A percentile compares a stretch with the other conserved stretches of the same genome.
phyloP scores from a whole-genome alignment of 1,139 yeast species.

The Casaregolazyma lundiana region DNA sequence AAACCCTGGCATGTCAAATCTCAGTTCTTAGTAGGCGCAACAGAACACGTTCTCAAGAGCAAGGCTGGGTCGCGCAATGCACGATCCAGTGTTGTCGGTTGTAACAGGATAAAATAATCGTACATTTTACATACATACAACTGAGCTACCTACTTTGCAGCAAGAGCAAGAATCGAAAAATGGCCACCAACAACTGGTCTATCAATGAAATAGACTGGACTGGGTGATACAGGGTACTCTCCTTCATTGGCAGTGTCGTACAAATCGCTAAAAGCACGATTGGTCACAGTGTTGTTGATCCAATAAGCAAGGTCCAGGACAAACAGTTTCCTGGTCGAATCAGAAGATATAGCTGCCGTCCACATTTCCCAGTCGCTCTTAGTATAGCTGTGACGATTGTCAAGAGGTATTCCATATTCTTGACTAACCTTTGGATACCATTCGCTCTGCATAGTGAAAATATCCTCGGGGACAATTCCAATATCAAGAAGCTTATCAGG shows the following conservation, averaged over 20 bases:
- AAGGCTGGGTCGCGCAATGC: too few relatives aligned
- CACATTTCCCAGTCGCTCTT: not conserved
- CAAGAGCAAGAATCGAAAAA: not conserved
- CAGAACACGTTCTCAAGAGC: too few relatives aligned
- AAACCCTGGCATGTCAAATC: too few relatives aligned
- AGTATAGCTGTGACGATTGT: not conserved
- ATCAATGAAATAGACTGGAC: not conserved
- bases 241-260: not conserved
- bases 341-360: not conserved
- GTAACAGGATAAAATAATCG: too few relatives aligned
- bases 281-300: not conserved
- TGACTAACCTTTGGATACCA: not conserved
- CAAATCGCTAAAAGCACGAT: not conserved
- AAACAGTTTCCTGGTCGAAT: not conserved
- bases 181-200: not conserved
- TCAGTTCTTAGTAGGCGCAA: too few relatives aligned
- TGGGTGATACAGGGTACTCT: not conserved
- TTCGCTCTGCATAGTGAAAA: not conserved
- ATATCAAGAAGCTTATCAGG: not conserved
- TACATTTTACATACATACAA: too few relatives aligned
- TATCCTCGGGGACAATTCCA: not conserved
- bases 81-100: too few relatives aligned
- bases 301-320: not conserved
- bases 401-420: not conserved
- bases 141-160: not conserved